Percentiles rank a stretch among this genome's conserved stretches.
Conservation (phyloP, 495 filamentous ascomycete genomes). For the Xylaria scruposa region DNA sequence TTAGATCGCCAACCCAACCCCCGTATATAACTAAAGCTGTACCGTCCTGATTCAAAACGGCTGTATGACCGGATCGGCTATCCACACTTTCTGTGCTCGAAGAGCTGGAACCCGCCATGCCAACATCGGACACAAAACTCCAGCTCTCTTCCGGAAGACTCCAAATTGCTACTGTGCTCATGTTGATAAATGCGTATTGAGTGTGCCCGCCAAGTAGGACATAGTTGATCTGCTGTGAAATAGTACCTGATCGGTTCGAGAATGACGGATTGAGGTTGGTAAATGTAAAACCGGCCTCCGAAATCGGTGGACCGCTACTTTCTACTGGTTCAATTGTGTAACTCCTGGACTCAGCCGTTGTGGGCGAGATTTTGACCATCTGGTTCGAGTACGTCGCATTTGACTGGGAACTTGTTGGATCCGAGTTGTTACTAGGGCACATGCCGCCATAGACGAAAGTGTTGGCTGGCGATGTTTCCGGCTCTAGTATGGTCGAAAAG, state of each 20-base stretch:
- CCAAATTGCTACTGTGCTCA: constrained; percentile 88
- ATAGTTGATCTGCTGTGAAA: constrained; percentile 73
- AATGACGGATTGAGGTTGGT: constrained; percentile 67
- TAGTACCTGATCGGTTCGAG: constrained; percentile 62
- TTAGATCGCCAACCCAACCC: constrained; percentile 87
- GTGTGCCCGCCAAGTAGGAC: constrained; percentile 90
- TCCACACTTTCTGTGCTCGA: constrained; percentile 58
- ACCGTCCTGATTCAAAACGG: constrained; percentile 79
- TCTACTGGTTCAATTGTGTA: constrained; percentile 37
- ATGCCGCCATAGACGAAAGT: constrained; percentile 87
- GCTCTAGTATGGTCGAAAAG: constrained; percentile 67
- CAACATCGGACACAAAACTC: constrained; percentile 67
- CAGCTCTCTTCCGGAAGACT: constrained; percentile 85
- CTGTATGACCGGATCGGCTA: constrained; percentile 84
- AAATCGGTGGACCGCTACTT: constrained; percentile 61
- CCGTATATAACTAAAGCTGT: constrained; percentile 76
- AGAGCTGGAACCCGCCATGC: constrained; percentile 55
- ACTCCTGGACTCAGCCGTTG: constrained; percentile 31
- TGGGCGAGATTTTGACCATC: constrained; percentile 67
- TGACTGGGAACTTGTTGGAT: constrained; percentile 61
- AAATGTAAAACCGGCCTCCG: constrained; percentile 87
- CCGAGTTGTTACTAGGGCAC: constrained; percentile 67
- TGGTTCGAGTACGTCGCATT: constrained; percentile 77
- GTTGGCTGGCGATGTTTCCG: constrained; percentile 49
- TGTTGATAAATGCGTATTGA: constrained; percentile 83